phyloP scores from a whole-genome alignment of 1,284 basidiomycete species.

The Tilletia indica region DNA sequence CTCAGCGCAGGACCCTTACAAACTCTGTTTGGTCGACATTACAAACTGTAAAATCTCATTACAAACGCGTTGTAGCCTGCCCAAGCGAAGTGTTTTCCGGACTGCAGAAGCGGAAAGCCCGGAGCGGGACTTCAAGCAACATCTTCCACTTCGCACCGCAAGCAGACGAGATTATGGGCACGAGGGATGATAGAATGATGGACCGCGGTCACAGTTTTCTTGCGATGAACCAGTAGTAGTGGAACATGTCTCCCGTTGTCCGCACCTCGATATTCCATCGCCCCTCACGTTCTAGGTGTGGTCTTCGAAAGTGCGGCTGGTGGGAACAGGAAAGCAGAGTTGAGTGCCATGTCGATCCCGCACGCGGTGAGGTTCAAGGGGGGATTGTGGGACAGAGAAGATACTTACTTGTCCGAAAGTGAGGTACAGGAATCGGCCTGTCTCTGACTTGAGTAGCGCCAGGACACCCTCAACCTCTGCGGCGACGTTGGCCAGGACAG shows the following conservation, averaged over 20 bases:
- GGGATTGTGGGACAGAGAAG: no score
- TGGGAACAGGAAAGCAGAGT: background rate
- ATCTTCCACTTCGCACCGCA: background rate
- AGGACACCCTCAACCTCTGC: conserved; percentile 44
- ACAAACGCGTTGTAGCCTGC: no score
- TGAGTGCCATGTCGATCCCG: background rate
- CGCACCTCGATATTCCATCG: conserved; percentile 39
- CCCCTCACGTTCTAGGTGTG: conserved; percentile 33
- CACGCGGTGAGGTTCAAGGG: background rate
- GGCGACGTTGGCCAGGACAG: conserved; percentile 33
- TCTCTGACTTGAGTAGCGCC: conserved; percentile 34
- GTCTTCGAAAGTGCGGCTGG: conserved; percentile 41
- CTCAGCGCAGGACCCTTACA: background rate
- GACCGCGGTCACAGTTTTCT: background rate
- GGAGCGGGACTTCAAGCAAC: no score
- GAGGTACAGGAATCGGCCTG: conserved; percentile 46
- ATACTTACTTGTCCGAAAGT: conserved; percentile 43
- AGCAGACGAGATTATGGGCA: background rate
- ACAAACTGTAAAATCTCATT: background rate
- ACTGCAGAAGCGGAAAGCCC: no score
- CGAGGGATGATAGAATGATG: no score
- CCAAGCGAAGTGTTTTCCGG: no score
- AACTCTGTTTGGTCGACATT: background rate
- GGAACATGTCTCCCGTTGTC: conserved; percentile 47
- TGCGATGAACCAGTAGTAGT: conserved; percentile 49